A percentile compares a stretch with the other conserved stretches of the same genome.
phyloP scores from a whole-genome alignment of 805 yeast genomes.

The Spathaspora girioi region DNA sequence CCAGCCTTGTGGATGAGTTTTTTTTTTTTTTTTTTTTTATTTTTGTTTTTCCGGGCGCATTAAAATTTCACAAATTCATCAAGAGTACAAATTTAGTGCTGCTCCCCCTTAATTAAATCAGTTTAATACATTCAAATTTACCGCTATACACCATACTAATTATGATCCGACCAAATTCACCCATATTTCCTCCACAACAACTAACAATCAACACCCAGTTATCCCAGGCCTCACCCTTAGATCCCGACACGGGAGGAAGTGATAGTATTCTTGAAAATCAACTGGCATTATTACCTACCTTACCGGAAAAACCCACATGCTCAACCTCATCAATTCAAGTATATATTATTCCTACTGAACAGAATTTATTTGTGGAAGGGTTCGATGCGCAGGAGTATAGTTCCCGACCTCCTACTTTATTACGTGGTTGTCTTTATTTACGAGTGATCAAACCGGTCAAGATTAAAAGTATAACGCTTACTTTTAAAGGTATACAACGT shows the following conservation, averaged over 20 bases:
- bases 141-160: background rate
- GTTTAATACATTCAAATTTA: too few species aligned
- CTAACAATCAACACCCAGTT: background rate
- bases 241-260: too few species aligned
- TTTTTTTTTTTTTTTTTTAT: too few species aligned
- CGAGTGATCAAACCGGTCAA: conserved; percentile 70
- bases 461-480: conserved; percentile 58
- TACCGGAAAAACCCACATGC: conserved; percentile 54
- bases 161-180: background rate
- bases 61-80: too few species aligned
- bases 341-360: conserved; percentile 77
- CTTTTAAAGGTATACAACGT: conserved; percentile 63
- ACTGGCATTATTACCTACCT: conserved; percentile 33
- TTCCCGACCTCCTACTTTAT: conserved; percentile 69
- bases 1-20: too few species aligned
- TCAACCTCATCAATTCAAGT: conserved; percentile 64
- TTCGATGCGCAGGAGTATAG: conserved; percentile 62
- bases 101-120: background rate
- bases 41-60: too few species aligned
- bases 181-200: background rate
- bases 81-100: too few species aligned
- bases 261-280: background rate
- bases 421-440: conserved; percentile 75
- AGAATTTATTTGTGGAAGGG: conserved; percentile 76
- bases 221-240: background rate